Conservation (phyloP, 305 asterid species). For the Fraxinus greggii region DNA sequence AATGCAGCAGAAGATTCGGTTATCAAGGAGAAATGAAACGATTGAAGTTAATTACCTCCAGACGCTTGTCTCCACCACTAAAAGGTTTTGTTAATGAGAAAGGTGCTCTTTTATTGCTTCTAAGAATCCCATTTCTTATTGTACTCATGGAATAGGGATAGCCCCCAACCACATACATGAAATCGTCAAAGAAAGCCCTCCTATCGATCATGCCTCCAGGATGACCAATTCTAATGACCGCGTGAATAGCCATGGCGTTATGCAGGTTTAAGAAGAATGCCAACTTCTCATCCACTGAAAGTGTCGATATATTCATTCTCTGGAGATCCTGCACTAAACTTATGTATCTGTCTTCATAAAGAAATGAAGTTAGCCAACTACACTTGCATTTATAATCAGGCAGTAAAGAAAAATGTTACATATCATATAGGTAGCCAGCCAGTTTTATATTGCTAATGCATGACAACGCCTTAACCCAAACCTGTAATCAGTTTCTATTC, state of each 20-base stretch:
- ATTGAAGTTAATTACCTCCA: slow-evolving; percentile 53
- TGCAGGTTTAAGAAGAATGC: slow-evolving; percentile 84
- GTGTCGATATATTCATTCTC: slow-evolving; percentile 55
- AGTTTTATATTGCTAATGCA: not conserved
- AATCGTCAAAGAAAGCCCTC: slow-evolving; percentile 70
- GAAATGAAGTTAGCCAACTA: not conserved
- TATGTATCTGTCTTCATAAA: slow-evolving; percentile 49
- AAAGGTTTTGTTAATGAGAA: slow-evolving; percentile 69
- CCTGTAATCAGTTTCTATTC: not conserved
- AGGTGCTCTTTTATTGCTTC: slow-evolving; percentile 80
- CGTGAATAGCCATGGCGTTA: slow-evolving; percentile 89
- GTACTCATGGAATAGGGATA: slow-evolving; percentile 63
- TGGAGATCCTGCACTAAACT: slow-evolving; percentile 72
- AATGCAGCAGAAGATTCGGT: not conserved
- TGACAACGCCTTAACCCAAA: not conserved
- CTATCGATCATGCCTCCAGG: slow-evolving; percentile 81
- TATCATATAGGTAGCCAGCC: not conserved
- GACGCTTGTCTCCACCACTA: slow-evolving; percentile 64
- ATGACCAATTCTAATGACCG: slow-evolving; percentile 71
- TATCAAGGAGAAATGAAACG: not conserved
- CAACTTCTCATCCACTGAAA: slow-evolving; percentile 64
- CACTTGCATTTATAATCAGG: not conserved
- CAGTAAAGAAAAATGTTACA: not conserved
- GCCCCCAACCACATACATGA: slow-evolving; percentile 80
- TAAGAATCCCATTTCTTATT: slow-evolving; percentile 72